These are phyloP conservation scores for Carex scoparia DNA, from an alignment of 176 grass and related monocot genomes.

Conservation along the genomic window DNA sequence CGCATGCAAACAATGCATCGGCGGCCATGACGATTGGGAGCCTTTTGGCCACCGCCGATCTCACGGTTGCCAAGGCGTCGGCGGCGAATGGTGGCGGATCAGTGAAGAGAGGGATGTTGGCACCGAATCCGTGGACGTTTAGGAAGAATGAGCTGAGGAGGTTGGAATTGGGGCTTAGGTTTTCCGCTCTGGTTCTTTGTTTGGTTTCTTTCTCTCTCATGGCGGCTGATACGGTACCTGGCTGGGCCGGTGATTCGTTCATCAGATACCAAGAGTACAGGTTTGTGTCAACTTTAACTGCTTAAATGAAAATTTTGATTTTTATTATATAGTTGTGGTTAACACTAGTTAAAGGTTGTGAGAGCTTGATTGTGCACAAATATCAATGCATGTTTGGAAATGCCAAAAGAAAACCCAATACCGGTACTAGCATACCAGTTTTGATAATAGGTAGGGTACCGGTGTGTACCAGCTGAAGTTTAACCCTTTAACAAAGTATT, in stretches of 20 bases:
- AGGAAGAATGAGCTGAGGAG: slow-evolving; percentile 35
- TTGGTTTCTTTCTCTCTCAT: slow-evolving; percentile 60
- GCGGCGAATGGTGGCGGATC: background rate
- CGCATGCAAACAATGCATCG: slow-evolving; percentile 10
- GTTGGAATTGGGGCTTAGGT: slow-evolving; percentile 59
- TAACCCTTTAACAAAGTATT: background rate
- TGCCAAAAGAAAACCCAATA: background rate
- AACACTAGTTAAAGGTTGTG: background rate
- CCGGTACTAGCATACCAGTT: background rate
- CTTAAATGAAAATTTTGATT: too few species aligned
- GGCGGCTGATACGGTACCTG: slow-evolving; percentile 49
- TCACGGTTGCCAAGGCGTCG: slow-evolving; percentile 21
- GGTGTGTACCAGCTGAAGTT: background rate
- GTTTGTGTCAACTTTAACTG: slow-evolving; percentile 8
- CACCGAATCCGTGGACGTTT: slow-evolving; percentile 29
- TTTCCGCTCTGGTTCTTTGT: slow-evolving; percentile 54
- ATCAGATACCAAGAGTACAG: slow-evolving; percentile 79
- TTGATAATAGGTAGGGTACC: background rate
- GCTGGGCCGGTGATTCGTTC: slow-evolving; percentile 70
- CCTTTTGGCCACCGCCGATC: slow-evolving; percentile 43
- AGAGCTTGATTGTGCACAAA: background rate
- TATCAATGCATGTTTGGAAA: background rate
- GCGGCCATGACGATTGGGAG: slow-evolving; percentile 52
- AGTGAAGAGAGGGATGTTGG: slow-evolving; percentile 34
- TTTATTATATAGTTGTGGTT: background rate